Base-by-base conservation (phyloP, 192 early-diverging fungal species). In the Mortierella hygrophila region DNA sequence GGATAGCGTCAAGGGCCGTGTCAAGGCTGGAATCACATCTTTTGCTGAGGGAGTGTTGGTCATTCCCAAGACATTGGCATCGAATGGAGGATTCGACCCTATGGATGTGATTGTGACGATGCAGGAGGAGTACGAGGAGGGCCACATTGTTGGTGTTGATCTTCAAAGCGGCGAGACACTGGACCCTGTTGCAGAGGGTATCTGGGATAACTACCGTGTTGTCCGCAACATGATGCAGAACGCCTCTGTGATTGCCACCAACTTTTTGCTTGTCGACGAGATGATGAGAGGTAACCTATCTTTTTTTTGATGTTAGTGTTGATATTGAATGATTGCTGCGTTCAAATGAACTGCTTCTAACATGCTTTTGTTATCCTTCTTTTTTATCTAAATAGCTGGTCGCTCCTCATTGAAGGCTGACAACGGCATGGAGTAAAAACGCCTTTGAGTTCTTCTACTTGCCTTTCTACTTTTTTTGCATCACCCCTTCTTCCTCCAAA, bases 151-250 rank as follows among this genome's bases (percentile, higher is more conserved):
- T 8, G 98, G 99, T 57, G 88, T 99, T 32, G 98, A 99, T 86
- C 93, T 99, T 77, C 94, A 94, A 72, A 97, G 97, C 0, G 98
- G 99, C 49, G 97, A 98, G 83, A 94, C 96, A 42, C 86, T 97
- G 87, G 97, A 99, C 79, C 99, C 99, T 3, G 88, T 92, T 69
- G 87, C 94, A 54, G 96, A 99, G 87, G 99, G 99, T 65, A 96
- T 99, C 75, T 99, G 96, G 96, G 97, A 99, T 88, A 99, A 99
- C 92, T 99, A 99, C 92, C 95, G 98, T 57, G 99, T 99, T 60
- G 91, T 97, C 77, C 93, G 97, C 46, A 97, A 99, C 88, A 95
- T 99, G 96, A 91, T 99, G 72, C 96, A 99, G 88, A 74, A 37
- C 82, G 94, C 94, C 77, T 92, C 99, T 57, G 98, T 99, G n/a